Percentiles rank a stretch among this genome's conserved stretches.
These are phyloP conservation scores for Malus hybrid DNA, from an alignment of 331 rosid species.

Conservation along the genomic window DNA sequence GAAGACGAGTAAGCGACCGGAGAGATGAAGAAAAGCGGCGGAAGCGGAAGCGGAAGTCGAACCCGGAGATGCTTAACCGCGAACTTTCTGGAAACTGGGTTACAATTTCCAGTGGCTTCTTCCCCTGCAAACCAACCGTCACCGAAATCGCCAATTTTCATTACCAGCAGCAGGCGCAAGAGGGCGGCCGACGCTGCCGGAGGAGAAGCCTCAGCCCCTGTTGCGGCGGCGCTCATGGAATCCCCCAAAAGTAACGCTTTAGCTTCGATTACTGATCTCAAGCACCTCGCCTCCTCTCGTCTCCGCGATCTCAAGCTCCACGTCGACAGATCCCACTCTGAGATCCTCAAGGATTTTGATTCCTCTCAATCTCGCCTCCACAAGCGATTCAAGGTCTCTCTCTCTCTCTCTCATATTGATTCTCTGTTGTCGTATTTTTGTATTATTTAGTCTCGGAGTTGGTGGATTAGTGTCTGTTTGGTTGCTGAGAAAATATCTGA, in stretches of 20 bases:
- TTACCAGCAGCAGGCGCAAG: slow-evolving; percentile 16
- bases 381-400: no score
- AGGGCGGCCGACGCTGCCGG: slow-evolving; percentile 2
- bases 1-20: slow-evolving; percentile 20
- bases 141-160: slow-evolving; percentile 49
- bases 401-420: no score
- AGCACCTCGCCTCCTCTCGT: slow-evolving; percentile 54
- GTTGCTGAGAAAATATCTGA: background rate
- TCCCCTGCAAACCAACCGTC: slow-evolving; percentile 42
- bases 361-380: no score
- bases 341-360: no score
- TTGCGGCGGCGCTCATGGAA: slow-evolving; percentile 11
- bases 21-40: slow-evolving; percentile 41
- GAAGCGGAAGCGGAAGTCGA: background rate
- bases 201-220: background rate
- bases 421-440: no score
- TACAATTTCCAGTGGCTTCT: slow-evolving; percentile 38
- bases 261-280: slow-evolving; percentile 64
- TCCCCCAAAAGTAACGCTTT: slow-evolving; percentile 36
- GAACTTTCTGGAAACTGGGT: slow-evolving; percentile 59
- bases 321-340: slow-evolving; percentile 72
- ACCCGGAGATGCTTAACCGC: slow-evolving; percentile 30
- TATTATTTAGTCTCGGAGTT: no score
- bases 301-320: slow-evolving; percentile 64
- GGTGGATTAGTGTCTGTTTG: background rate